Percentiles rank a stretch among this genome's conserved stretches.
phyloP scores from a whole-genome alignment of 306 rosid genomes.

The Vigna hirtella region DNA sequence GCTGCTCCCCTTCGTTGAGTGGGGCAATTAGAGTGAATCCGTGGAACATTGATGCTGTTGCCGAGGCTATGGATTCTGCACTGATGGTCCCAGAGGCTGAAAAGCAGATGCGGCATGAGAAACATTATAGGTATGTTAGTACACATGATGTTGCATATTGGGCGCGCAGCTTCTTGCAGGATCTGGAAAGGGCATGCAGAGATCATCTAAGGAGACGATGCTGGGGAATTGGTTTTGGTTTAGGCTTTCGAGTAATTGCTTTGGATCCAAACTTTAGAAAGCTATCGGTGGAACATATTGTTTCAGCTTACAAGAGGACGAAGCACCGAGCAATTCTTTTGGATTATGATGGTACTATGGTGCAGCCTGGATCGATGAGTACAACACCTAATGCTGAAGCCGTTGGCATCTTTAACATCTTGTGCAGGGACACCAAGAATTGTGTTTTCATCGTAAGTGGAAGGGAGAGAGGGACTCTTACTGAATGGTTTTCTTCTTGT shows the following conservation, averaged over 20 bases:
- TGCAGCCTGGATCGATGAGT: conserved; percentile 69
- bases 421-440: conserved; percentile 78
- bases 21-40: conserved; percentile 94
- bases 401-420: conserved; percentile 65
- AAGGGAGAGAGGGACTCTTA: conserved; percentile 69
- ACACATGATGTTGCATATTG: conserved; percentile 94
- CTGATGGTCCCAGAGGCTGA: conserved; percentile 65
- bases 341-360: conserved; percentile 86
- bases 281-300: conserved; percentile 84
- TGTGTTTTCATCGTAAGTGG: conserved; percentile 88
- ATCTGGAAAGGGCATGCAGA: conserved; percentile 82
- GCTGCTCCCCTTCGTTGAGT: conserved; percentile 91
- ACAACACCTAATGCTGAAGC: conserved; percentile 71
- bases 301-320: conserved; percentile 83
- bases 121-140: conserved; percentile 85
- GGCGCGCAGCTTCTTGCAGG: conserved; percentile 92
- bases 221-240: conserved; percentile 95
- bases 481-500: conserved; percentile 82
- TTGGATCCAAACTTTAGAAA: conserved; percentile 88
- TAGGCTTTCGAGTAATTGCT: conserved; percentile 88
- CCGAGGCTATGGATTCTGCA: conserved; percentile 93
- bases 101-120: conserved; percentile 87
- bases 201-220: conserved; percentile 87
- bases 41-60: conserved; percentile 89
- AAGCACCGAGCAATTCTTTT: conserved; percentile 78